These are phyloP conservation scores for Dioscorea zingiberensis DNA, from an alignment of 106 monocot genomes.

Conservation along the genomic window DNA sequence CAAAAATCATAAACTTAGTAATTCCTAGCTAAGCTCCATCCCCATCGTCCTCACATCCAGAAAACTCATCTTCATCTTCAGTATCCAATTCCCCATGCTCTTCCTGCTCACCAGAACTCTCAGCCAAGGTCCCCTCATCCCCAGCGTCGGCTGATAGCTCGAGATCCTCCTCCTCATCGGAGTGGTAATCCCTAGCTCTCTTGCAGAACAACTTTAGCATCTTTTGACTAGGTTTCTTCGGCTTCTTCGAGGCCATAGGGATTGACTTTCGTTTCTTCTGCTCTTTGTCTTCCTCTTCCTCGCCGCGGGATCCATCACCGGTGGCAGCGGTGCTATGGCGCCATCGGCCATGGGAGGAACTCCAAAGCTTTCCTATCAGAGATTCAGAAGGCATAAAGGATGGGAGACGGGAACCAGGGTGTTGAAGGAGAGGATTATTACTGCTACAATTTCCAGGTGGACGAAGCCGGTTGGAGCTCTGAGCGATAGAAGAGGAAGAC, in stretches of 20 bases:
- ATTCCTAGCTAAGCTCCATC: constrained; percentile 10
- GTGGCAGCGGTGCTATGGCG: too few species aligned
- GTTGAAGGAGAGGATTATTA: too few species aligned
- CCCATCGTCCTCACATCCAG: neutral
- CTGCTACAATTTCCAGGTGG: too few species aligned
- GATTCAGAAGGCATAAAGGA: too few species aligned
- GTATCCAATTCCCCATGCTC: neutral
- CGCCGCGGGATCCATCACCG: too few species aligned
- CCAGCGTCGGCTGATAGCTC: neutral
- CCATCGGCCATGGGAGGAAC: too few species aligned
- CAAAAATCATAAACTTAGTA: constrained; percentile 16
- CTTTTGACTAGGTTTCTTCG: constrained; percentile 26
- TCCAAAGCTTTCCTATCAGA: too few species aligned
- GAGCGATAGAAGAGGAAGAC: too few species aligned
- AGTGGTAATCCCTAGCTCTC: constrained; percentile 29
- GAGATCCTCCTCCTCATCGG: constrained; percentile 27
- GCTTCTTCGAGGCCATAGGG: too few species aligned
- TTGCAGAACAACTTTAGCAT: constrained; percentile 26
- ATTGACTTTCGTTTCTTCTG: constrained; percentile 2
- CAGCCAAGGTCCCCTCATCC: neutral
- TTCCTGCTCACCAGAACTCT: neutral
- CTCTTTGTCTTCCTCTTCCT: constrained; percentile 3
- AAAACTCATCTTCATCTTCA: neutral
- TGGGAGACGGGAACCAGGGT: too few species aligned
- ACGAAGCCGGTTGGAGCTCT: too few species aligned